Conservation (phyloP, 2,329 filamentous ascomycete genomes). For the Paraphoma chrysanthemicola region DNA sequence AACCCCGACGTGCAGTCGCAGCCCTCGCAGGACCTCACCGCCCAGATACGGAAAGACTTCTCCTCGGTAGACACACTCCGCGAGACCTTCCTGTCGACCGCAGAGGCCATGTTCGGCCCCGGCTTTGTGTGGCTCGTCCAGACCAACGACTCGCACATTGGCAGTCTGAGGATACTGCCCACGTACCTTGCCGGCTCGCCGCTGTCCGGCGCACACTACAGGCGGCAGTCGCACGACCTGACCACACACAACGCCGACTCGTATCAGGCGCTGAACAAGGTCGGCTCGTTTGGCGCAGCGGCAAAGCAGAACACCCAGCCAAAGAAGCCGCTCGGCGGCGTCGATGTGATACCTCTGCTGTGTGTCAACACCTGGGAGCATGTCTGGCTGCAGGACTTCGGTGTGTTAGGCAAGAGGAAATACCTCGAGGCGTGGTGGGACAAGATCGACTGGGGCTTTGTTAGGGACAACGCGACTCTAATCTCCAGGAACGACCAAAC, state of each 20-base stretch:
- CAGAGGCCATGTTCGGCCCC: slow-evolving; percentile 91
- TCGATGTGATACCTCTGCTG: slow-evolving; percentile 76
- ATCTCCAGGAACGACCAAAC: neutral
- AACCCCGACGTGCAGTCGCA: slow-evolving; percentile 30
- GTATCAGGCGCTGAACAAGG: slow-evolving; percentile 43
- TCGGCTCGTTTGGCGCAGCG: slow-evolving; percentile 49
- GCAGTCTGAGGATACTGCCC: slow-evolving; percentile 71
- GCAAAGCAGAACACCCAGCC: slow-evolving; percentile 31
- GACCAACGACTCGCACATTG: slow-evolving; percentile 52
- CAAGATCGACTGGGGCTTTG: slow-evolving; percentile 81
- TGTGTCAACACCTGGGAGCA: slow-evolving; percentile 98
- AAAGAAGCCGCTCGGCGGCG: slow-evolving; percentile 68
- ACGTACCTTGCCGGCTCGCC: slow-evolving; percentile 94
- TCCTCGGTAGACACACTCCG: slow-evolving; percentile 83
- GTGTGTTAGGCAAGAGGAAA: slow-evolving; percentile 73
- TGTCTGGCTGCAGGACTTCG: slow-evolving; percentile 85
- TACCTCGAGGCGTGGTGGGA: slow-evolving; percentile 89
- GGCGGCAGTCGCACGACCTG: slow-evolving; percentile 72
- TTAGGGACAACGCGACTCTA: slow-evolving; percentile 51
- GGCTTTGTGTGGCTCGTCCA: slow-evolving; percentile 95
- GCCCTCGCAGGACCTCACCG: slow-evolving; percentile 59
- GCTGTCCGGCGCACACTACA: slow-evolving; percentile 83
- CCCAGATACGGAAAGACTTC: slow-evolving; percentile 73
- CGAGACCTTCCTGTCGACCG: slow-evolving; percentile 79
- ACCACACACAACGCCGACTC: slow-evolving; percentile 61